These are phyloP conservation scores for Raddia distichophylla DNA, from an alignment of 176 grass and related monocot species.

Conservation along the genomic window DNA sequence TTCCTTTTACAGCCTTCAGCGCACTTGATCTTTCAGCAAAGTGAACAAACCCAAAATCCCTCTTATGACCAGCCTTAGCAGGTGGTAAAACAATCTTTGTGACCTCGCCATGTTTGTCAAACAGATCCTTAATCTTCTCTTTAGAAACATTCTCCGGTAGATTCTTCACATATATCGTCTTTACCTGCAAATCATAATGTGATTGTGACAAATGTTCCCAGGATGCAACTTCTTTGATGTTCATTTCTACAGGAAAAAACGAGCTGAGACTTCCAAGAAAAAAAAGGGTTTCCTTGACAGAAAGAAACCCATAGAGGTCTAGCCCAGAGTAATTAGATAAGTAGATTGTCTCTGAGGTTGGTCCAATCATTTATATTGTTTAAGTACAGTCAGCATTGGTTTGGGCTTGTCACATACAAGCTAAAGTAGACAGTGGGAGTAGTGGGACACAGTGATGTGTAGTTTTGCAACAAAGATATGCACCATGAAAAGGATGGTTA, in stretches of 20 bases:
- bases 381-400: not conserved
- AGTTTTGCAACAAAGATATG: not conserved
- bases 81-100: conserved; percentile 87
- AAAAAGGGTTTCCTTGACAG: not conserved
- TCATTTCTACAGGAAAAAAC: not conserved
- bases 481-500: not conserved
- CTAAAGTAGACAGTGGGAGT: not conserved
- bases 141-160: conserved; percentile 83
- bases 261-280: not conserved
- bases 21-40: conserved; percentile 95
- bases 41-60: conserved; percentile 97
- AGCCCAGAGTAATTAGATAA: not conserved
- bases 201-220: conserved; percentile 5
- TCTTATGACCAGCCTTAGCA: conserved; percentile 87
- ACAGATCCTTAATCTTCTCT: conserved; percentile 88
- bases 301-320: not conserved
- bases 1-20: conserved; percentile 85
- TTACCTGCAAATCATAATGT: conserved; percentile 54
- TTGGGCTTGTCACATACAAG: not conserved
- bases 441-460: not conserved
- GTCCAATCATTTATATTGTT: not conserved
- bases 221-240: not conserved
- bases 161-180: conserved; percentile 97
- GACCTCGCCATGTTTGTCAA: conserved; percentile 84
- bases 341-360: not conserved